Base-by-base conservation (phyloP, 768 basidiomycete species). In the Lentinula sp. region DNA sequence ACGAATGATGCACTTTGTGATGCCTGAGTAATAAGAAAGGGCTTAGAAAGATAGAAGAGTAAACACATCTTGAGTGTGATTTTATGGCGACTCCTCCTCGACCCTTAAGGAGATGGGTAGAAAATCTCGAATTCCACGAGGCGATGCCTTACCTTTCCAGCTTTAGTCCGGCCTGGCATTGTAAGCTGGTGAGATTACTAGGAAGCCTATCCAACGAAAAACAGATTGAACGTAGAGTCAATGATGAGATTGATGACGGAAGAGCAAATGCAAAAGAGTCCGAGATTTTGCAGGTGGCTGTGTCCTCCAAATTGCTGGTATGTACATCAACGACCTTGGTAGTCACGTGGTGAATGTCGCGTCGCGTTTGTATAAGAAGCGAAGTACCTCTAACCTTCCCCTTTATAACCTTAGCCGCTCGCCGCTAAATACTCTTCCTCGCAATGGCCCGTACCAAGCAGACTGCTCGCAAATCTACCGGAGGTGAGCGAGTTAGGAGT, bases 121-220 rank as follows among this genome's bases (percentile, higher is more conserved):
- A 34, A 34, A 45, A 49, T 23, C 57, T 45, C 57, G 1, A 37
- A 2, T 11, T 23, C 9, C 8, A 9, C 49, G 37, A 34, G 4
- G 4, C 15, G 5, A 16, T 13, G 2, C 54, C 60, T 28, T 59
- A 79, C 82, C 80, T 90, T 91, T 72, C 89, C 89, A 73, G 88
- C 85, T 80, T 91, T 92, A 72, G 89, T 89, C 70, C 90, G 88
- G 75, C 90, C 90, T 76, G 89, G 90, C 89, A 91, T 86, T 71
- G 61, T 69, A 46, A 53, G 39, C n/a, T 64, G 16, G 39, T 35
- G 6, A 39, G 34, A 43, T 28, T 45, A 8, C 2, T 16, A 61
- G 56, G 28, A 35, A 52, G 37, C 28, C 28, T 28, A 28, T 28
- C 3, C 28, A 28, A 28, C 28, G 28, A 28, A 3, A 4, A 28